Base-by-base conservation (phyloP, 805 yeast species). In the Crinitomyces ghanaensis region DNA sequence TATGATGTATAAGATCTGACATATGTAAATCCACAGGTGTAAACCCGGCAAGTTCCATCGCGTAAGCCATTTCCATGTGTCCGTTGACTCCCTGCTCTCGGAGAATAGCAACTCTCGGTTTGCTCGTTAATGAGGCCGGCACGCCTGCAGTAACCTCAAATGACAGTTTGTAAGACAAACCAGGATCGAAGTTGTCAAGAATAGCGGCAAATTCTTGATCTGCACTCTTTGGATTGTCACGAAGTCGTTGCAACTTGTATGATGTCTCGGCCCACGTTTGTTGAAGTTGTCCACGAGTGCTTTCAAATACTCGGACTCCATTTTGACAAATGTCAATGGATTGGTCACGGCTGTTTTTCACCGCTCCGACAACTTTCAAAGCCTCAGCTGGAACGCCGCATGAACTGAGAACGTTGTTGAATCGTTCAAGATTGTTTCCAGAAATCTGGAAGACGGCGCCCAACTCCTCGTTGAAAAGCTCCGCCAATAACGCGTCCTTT, bases 41-140 rank as follows among this genome's bases (percentile, higher is more conserved):
- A 57, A 91, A 91, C 0, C 98, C 98, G 22, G 97, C 95, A 56
- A 77, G 84, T 54, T 77, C 77, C 70, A 91, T 85, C 44, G 88
- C 72, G 83, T 93, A 86, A 2, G 97, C 96, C 96, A 91, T 86
- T 63, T 91, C 98, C 68, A 80, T 82, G 56, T 88, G 95, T 22
- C 96, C 93, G 57, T 91, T 91, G 36, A 91, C 95, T 63, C 98
- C 98, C 63, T 91, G 98, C 57, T 91, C 98, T 63, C 98, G 80
- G 50, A 91, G 66, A 36, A 91, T 85, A 26, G 97, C 98, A 44
- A 91, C 97, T 59, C 74, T 79, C 32, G 98, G 98, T 51, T 65
- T 73, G n/a, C 40, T 31, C 14, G 38, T 45, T 14, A 42, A 36
- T 9, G 53, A 45, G 8, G 56, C 37, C 16, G 38, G 37, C 14